Percentiles rank a stretch among this genome's conserved stretches.
Conservation (phyloP, 768 basidiomycete species). For the Neoboletus brunneissimus region DNA sequence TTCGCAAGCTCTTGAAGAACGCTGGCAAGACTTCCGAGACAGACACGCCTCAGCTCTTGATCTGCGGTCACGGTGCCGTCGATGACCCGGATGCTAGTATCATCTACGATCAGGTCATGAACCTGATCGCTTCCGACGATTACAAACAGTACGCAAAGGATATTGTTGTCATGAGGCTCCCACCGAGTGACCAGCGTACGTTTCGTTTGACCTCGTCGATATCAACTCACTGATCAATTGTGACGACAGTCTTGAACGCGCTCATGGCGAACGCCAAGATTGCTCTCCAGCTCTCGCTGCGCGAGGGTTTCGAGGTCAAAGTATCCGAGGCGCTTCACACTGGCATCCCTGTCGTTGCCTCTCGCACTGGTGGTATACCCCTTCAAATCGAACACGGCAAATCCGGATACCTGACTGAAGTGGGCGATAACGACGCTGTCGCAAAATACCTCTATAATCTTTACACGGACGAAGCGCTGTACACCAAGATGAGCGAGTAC, state of each 20-base stretch:
- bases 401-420: slow-evolving; percentile 80
- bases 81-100: slow-evolving; percentile 95
- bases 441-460: slow-evolving; percentile 75
- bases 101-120: slow-evolving; percentile 79
- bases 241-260: slow-evolving; percentile 68
- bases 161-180: slow-evolving; percentile 75
- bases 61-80: slow-evolving; percentile 90
- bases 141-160: slow-evolving; percentile 57
- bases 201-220: slow-evolving; percentile 8
- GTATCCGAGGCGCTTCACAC: slow-evolving; percentile 94
- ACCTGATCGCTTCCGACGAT: slow-evolving; percentile 49
- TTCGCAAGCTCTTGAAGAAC: slow-evolving; percentile 62
- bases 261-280: slow-evolving; percentile 88
- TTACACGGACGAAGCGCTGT: slow-evolving; percentile 69
- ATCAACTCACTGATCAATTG: slow-evolving; percentile 1
- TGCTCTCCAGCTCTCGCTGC: slow-evolving; percentile 86
- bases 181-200: slow-evolving; percentile 82
- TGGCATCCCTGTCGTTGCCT: slow-evolving; percentile 83
- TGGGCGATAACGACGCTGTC: slow-evolving; percentile 72
- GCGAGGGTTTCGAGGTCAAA: slow-evolving; percentile 97
- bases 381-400: slow-evolving; percentile 87
- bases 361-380: slow-evolving; percentile 88
- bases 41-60: slow-evolving; percentile 67
- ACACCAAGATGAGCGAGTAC: slow-evolving; percentile 59
- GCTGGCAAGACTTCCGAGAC: slow-evolving; percentile 44